Conservation (phyloP, 768 basidiomycete species). For the Pleurotus djamor region DNA sequence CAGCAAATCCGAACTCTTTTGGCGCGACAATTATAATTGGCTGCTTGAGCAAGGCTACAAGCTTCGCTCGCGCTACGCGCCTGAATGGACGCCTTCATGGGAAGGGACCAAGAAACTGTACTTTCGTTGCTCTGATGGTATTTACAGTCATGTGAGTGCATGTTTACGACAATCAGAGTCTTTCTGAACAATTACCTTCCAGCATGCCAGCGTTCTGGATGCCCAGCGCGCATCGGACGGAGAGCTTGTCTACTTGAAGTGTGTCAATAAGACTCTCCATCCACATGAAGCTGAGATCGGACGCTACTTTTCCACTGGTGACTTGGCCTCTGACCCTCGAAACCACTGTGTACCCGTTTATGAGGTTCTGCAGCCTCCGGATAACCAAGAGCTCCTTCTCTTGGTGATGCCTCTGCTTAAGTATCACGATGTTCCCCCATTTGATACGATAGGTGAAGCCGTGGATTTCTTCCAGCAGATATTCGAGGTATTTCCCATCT, state of each 20-base stretch:
- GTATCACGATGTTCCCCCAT: slow-evolving; percentile 14
- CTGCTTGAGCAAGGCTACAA: slow-evolving; percentile 24
- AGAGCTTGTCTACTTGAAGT: slow-evolving; percentile 19
- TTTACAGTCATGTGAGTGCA: no score
- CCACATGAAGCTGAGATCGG: slow-evolving; percentile 29
- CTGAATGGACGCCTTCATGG: slow-evolving; percentile 26
- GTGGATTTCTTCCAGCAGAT: slow-evolving; percentile 24
- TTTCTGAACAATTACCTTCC: no score
- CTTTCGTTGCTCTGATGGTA: slow-evolving; percentile 8
- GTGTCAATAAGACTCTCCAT: slow-evolving; percentile 9
- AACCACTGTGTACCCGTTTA: slow-evolving; percentile 35
- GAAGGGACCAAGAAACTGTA: slow-evolving; percentile 6
- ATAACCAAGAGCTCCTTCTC: slow-evolving; percentile 13
- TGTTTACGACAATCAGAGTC: no score
- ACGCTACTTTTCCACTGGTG: slow-evolving; percentile 16
- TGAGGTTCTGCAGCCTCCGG: slow-evolving; percentile 17
- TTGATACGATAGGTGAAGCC: slow-evolving; percentile 28
- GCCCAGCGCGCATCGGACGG: slow-evolving; percentile 24
- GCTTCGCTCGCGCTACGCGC: slow-evolving; percentile 26
- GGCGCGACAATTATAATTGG: slow-evolving; percentile 22
- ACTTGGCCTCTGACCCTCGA: slow-evolving; percentile 12
- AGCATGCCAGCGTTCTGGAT: slow-evolving; percentile 17
- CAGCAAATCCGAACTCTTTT: slow-evolving; percentile 11
- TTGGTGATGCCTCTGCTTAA: slow-evolving; percentile 28
- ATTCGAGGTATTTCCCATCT: no score